These are phyloP conservation scores for Xylaria longipes DNA, from an alignment of 495 filamentous ascomycete species.

Conservation along the genomic window DNA sequence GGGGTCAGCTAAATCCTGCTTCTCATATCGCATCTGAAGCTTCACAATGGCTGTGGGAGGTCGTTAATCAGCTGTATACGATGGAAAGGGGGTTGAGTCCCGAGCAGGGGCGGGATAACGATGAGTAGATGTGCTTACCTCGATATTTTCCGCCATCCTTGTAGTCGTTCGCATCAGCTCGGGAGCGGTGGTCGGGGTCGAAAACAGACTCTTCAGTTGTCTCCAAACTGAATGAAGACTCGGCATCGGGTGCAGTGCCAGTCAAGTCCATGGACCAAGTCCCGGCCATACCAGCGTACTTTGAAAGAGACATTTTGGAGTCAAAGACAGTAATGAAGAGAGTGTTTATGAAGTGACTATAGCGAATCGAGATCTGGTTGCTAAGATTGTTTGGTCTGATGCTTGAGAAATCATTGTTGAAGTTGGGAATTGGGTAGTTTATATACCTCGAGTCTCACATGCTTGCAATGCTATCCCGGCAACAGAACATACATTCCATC, in stretches of 20 bases:
- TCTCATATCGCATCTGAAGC: conserved; percentile 45
- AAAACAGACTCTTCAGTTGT: conserved; percentile 33
- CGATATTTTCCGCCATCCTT: conserved; percentile 46
- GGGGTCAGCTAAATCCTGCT: conserved; percentile 29
- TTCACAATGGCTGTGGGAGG: conserved; percentile 46
- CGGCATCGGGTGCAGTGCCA: background rate
- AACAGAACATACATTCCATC: background rate
- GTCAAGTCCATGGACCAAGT: conserved; percentile 12
- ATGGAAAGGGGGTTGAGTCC: background rate
- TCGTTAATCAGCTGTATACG: background rate
- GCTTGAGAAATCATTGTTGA: background rate
- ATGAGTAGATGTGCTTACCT: conserved; percentile 30
- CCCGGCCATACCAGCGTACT: conserved; percentile 19
- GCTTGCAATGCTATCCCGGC: background rate
- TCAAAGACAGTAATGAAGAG: background rate
- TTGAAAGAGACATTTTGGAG: conserved; percentile 10
- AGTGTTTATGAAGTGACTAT: background rate
- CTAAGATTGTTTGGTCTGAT: background rate
- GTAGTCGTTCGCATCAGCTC: conserved; percentile 37
- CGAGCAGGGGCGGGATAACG: background rate
- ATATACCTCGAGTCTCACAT: background rate
- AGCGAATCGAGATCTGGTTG: background rate
- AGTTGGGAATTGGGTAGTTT: background rate
- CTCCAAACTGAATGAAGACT: conserved; percentile 12
- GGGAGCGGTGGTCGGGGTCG: conserved; percentile 37